Conservation (phyloP, 225 moss, liverwort and hornwort species). For the Straminergon stramineum region DNA sequence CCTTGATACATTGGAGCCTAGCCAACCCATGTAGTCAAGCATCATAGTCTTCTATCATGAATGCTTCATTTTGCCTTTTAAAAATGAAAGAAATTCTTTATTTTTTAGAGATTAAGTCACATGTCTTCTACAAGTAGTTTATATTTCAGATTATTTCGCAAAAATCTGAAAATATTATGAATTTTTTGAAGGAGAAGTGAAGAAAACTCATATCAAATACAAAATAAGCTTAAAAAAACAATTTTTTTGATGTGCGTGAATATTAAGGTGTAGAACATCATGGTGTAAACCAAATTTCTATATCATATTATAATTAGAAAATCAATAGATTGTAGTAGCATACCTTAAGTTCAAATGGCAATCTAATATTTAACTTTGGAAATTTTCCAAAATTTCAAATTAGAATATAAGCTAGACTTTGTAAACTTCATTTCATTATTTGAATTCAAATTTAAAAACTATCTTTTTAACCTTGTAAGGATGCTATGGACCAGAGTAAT, state of each 20-base stretch:
- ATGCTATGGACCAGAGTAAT: too few species aligned
- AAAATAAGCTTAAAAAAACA: neutral
- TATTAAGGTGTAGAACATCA: too few species aligned
- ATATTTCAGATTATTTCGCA: fast-evolving
- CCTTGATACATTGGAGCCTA: fast-evolving
- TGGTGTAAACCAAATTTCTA: neutral
- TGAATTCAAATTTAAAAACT: too few species aligned
- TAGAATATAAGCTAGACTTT: neutral
- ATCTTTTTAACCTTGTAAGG: neutral
- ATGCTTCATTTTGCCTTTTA: neutral
- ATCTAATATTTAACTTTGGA: neutral
- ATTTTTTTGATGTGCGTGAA: fast-evolving
- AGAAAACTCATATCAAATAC: neutral
- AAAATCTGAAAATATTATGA: neutral
- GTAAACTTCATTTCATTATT: neutral
- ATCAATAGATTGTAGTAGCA: neutral
- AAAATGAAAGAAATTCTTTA: neutral
- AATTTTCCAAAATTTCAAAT: neutral
- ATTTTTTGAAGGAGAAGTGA: neutral
- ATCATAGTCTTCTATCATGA: too few species aligned
- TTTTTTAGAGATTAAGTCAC: neutral
- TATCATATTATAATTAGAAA: neutral
- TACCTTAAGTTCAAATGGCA: neutral
- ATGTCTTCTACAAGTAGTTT: too few species aligned
- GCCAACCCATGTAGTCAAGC: fast-evolving